These are phyloP conservation scores for Suillus paluster DNA, from an alignment of 768 basidiomycete species.

Conservation along the genomic window DNA sequence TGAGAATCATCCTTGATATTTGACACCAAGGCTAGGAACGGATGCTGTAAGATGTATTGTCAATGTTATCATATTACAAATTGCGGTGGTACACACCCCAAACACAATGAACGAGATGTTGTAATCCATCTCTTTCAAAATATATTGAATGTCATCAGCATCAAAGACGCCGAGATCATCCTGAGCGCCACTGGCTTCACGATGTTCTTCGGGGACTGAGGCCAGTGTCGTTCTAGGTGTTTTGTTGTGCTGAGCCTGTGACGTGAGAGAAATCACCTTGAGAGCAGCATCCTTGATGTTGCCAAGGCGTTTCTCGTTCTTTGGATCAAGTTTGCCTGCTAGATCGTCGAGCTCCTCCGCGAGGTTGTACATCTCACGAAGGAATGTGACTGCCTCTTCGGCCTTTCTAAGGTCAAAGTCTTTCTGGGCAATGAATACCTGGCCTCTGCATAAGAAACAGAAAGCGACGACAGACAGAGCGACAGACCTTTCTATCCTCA, in stretches of 20 bases:
- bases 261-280: conserved; percentile 5
- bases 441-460: neutral
- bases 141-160: conserved; percentile 3
- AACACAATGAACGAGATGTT: conserved; percentile 3
- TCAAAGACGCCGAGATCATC: conserved; percentile 10
- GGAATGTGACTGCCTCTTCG: neutral
- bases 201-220: neutral
- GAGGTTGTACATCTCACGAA: conserved; percentile 21
- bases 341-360: neutral
- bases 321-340: conserved; percentile 5
- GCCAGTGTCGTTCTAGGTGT: neutral
- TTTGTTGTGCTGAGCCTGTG: neutral
- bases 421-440: conserved; percentile 14
- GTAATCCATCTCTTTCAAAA: conserved; percentile 7
- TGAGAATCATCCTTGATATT: neutral
- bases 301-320: neutral
- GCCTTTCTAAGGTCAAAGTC: neutral
- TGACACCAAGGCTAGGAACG: conserved; percentile 13
- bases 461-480: neutral
- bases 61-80: neutral
- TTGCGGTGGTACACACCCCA: conserved; percentile 5
- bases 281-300: neutral
- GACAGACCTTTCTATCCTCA: neutral
- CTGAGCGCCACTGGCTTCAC: neutral
- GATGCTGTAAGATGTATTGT: conserved; percentile 15